Conservation (phyloP, 1,284 basidiomycete genomes). For the Ceratobasidium sp. region DNA sequence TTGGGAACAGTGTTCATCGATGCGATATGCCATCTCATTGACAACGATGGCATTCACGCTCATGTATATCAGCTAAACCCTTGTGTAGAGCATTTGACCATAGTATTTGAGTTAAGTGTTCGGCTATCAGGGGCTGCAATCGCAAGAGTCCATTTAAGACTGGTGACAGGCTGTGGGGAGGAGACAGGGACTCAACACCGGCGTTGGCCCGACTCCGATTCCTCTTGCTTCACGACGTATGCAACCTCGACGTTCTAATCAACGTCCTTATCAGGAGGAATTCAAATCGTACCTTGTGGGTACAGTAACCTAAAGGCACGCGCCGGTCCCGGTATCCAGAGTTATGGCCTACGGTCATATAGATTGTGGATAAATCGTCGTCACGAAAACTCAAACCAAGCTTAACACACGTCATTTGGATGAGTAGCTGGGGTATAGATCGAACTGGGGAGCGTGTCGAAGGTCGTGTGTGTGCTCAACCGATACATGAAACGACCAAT, state of each 20-base stretch:
- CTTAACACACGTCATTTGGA: neutral
- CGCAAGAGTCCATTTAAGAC: too few species aligned
- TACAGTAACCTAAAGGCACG: neutral
- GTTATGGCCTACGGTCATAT: neutral
- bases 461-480: neutral
- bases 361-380: neutral
- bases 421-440: neutral
- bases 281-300: neutral
- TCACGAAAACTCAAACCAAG: neutral
- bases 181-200: neutral
- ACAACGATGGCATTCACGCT: too few species aligned
- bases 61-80: too few species aligned
- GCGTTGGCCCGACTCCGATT: too few species aligned
- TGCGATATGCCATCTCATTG: too few species aligned
- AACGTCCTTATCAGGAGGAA: neutral
- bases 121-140: too few species aligned
- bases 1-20: too few species aligned
- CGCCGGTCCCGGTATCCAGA: neutral
- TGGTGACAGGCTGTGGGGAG: too few species aligned
- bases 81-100: too few species aligned
- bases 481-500: too few species aligned
- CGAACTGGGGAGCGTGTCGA: neutral
- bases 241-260: neutral
- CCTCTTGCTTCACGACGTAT: too few species aligned
- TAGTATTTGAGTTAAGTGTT: neutral